Conservation (phyloP, 2,329 filamentous ascomycete genomes). For the Fusarium zealandicum region DNA sequence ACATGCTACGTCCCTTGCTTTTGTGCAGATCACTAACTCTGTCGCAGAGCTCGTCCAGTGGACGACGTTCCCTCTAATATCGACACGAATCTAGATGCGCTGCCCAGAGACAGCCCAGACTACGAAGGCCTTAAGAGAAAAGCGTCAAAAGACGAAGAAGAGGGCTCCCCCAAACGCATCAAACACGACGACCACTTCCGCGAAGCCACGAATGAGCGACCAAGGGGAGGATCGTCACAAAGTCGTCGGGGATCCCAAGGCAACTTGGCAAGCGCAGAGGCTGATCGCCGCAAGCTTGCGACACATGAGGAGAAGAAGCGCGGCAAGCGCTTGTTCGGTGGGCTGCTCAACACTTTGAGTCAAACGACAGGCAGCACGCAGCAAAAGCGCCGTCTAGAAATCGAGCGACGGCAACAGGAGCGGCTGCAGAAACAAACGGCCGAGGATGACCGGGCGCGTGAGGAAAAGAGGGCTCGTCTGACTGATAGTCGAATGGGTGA, state of each 20-base stretch:
- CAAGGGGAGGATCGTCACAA: slow-evolving; percentile 27
- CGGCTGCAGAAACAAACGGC: slow-evolving; percentile 75
- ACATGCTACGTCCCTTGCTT: background rate
- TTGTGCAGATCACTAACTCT: slow-evolving; percentile 25
- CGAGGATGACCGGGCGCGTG: slow-evolving; percentile 72
- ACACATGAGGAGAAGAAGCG: slow-evolving; percentile 80
- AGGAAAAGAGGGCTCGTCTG: slow-evolving; percentile 70
- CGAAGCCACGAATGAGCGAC: slow-evolving; percentile 15
- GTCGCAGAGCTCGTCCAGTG: slow-evolving; percentile 26
- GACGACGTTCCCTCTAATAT: slow-evolving; percentile 16
- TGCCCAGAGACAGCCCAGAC: slow-evolving; percentile 5
- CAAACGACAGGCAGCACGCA: slow-evolving; percentile 69
- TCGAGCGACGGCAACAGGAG: slow-evolving; percentile 82
- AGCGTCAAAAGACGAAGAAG: slow-evolving; percentile 32
- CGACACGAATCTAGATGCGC: slow-evolving; percentile 1
- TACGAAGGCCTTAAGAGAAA: slow-evolving; percentile 42
- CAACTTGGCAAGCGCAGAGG: slow-evolving; percentile 6
- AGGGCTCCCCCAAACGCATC: slow-evolving; percentile 39
- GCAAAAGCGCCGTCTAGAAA: slow-evolving; percentile 77
- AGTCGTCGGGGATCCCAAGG: slow-evolving; percentile 17
- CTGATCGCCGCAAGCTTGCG: slow-evolving; percentile 38
- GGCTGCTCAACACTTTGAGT: slow-evolving; percentile 78
- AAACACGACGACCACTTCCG: slow-evolving; percentile 34
- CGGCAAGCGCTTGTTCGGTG: slow-evolving; percentile 85
- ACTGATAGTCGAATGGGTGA: slow-evolving; percentile 68